phyloP scores from a whole-genome alignment of 129 eudicot species.

The Rutidosis leptorrhynchoides region DNA sequence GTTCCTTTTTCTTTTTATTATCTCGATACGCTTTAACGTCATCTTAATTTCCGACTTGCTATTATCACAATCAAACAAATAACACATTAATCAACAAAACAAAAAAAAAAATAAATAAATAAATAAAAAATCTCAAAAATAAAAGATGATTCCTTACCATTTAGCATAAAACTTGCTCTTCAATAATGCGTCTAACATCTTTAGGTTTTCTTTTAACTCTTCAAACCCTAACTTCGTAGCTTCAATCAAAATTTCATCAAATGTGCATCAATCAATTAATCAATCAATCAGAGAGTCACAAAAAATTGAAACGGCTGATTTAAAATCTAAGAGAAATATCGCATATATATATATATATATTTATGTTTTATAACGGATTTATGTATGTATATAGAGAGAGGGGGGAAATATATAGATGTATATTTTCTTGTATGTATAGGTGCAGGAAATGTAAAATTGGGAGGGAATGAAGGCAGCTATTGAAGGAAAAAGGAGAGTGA shows the following conservation, averaged over 20 bases:
- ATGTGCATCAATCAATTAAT: constrained; percentile 17
- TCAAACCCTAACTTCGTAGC: not conserved
- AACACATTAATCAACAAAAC: constrained; percentile 6
- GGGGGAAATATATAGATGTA: too few relatives aligned
- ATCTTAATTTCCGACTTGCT: constrained; percentile 62
- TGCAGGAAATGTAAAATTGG: not conserved
- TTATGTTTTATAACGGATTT: not conserved
- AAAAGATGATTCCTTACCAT: constrained; percentile 38
- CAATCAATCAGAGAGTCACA: not conserved
- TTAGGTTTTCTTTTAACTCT: constrained; percentile 4
- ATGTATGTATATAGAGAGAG: not conserved
- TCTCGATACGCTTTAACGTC: constrained; percentile 53
- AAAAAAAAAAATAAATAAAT: not conserved
- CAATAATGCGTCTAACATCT: constrained; percentile 56
- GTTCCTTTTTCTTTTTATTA: constrained; percentile 58
- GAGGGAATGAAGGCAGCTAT: constrained; percentile 6
- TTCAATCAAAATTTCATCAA: constrained; percentile 9
- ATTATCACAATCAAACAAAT: constrained; percentile 15
- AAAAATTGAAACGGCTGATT: constrained; percentile 6
- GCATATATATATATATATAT: not conserved
- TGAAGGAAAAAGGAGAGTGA: constrained; percentile 24
- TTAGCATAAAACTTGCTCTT: constrained; percentile 66
- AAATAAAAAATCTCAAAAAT: not conserved
- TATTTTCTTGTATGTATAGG: constrained; percentile 5
- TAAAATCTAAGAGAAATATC: constrained; percentile 4